Base-by-base conservation (phyloP, 129 eudicot species). In the Oenanthe sinensis region DNA sequence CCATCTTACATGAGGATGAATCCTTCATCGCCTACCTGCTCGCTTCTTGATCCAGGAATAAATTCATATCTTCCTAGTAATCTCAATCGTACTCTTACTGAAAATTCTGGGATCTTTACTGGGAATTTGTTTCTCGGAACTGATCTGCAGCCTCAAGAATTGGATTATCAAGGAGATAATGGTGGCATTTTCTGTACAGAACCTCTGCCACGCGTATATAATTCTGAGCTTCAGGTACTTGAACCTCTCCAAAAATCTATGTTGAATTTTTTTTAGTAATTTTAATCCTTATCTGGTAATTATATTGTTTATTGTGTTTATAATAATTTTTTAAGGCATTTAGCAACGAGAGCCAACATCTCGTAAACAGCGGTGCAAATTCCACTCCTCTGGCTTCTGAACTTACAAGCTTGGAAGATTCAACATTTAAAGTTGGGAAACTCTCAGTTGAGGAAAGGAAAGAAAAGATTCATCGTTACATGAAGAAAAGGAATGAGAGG, bases 211-310 rank as follows among this genome's bases (percentile, higher is more conserved):
- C 79, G 78, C 14, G 82, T 79, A 7, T 90, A 83, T 80, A 87
- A 86, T 72, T 79, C 70, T 11, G 90, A 93, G 19, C 82, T 91
- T 81, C 97, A 93, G 96, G 98, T 89, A 81, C 62, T 65, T 49
- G 16, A 10, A 15, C 36, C 37, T 26, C 15, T 12, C 10, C 30
- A 26, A 26, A 67, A 4, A 30, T 15, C 43, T 0, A 30, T 67
- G 42, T 14, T 16, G 20, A 67, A n/a, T 30, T 13, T 67, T 13
- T 67, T 30, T 5, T 9, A 0, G 15, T 67, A 5, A 6, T 67
- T 12, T 30, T 30, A 30, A 67, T 26, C 3, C 43, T 30, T 67
- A 30, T 28, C 26, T 63, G 71, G 39, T 63, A 11, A 63, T 63
- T 63, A 3, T 30, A 0, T 30, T 67, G 42, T 67, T 67, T 17